Percentiles rank a stretch among this genome's conserved stretches.
phyloP scores from a whole-genome alignment of 2,329 filamentous ascomycete species.

The Penicillium sp. region DNA sequence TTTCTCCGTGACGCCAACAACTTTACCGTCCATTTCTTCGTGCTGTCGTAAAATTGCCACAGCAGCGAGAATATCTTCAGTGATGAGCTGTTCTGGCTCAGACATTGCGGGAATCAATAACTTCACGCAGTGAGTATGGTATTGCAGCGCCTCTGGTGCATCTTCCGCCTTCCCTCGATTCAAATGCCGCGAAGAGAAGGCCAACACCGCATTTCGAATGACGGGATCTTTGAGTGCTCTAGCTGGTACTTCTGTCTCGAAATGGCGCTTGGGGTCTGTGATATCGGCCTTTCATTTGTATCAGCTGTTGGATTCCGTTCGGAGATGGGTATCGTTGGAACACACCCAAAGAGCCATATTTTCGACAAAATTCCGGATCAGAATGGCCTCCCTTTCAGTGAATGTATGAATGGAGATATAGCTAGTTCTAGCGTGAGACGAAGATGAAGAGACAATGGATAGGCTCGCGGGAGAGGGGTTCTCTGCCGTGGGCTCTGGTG shows the following conservation, averaged over 20 bases:
- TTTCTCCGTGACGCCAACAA: background rate
- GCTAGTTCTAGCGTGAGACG: background rate
- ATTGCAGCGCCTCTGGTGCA: slow-evolving; percentile 34
- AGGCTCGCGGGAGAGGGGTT: slow-evolving; percentile 6
- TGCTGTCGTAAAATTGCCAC: slow-evolving; percentile 41
- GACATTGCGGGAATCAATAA: slow-evolving; percentile 39
- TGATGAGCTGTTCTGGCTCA: slow-evolving; percentile 25
- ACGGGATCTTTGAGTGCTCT: slow-evolving; percentile 37
- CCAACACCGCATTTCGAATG: slow-evolving; percentile 37
- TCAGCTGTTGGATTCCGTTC: background rate
- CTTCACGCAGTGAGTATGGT: slow-evolving; percentile 40
- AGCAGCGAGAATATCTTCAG: slow-evolving; percentile 37
- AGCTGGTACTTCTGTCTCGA: slow-evolving; percentile 35
- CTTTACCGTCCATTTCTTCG: slow-evolving; percentile 38
- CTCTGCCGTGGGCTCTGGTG: background rate
- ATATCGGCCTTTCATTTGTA: slow-evolving; percentile 31
- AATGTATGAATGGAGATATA: slow-evolving; percentile 10
- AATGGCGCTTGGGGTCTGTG: slow-evolving; percentile 37
- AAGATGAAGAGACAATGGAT: slow-evolving; percentile 10
- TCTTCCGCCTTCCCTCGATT: slow-evolving; percentile 27
- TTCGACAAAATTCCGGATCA: slow-evolving; percentile 37
- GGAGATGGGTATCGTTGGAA: background rate
- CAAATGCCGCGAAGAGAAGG: slow-evolving; percentile 40
- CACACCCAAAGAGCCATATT: slow-evolving; percentile 40
- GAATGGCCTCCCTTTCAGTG: slow-evolving; percentile 24